Conservation (phyloP, 257 asterid species). For the Coffea eugenioides region DNA sequence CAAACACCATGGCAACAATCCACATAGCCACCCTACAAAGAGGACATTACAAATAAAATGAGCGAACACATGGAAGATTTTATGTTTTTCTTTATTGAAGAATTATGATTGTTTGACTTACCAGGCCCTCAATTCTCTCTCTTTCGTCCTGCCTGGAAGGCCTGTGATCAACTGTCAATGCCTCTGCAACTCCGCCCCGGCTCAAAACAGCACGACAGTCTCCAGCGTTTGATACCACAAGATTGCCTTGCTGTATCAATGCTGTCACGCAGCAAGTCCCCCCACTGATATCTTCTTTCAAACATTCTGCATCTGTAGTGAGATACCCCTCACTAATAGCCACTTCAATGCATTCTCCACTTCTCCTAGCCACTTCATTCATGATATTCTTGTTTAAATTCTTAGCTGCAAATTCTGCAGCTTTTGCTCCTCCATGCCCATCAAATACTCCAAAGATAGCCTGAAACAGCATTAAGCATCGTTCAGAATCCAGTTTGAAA, state of each 20-base stretch:
- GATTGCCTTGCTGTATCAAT: conserved; percentile 52
- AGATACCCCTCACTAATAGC: conserved; percentile 68
- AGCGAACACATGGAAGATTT: conserved; percentile 9
- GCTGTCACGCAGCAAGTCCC: conserved; percentile 82
- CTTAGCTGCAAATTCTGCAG: conserved; percentile 66
- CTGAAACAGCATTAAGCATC: conserved; percentile 33
- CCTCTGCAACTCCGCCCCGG: conserved; percentile 72
- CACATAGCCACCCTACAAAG: conserved; percentile 74
- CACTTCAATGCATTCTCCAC: conserved; percentile 40
- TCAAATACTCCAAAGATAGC: conserved; percentile 80
- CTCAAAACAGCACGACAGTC: conserved; percentile 86
- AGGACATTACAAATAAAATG: conserved; percentile 15
- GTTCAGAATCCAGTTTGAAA: neutral
- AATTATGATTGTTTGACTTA: conserved; percentile 20
- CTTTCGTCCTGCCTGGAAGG: conserved; percentile 67
- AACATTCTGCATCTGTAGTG: conserved; percentile 58
- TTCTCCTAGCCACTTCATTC: conserved; percentile 35
- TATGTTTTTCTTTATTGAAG: too few relatives aligned
- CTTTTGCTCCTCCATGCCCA: conserved; percentile 78
- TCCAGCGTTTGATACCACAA: conserved; percentile 76
- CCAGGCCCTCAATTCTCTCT: conserved; percentile 59
- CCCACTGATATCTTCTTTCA: conserved; percentile 50
- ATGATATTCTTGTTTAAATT: conserved; percentile 47
- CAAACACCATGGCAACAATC: conserved; percentile 77
- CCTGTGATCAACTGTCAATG: conserved; percentile 68